Evolutionary conservation across 2,329 filamentous ascomycete genomes (phyloP), one percentile per base, ranked within the genome.

Genomic region (Fusarium irregulare): DNA sequence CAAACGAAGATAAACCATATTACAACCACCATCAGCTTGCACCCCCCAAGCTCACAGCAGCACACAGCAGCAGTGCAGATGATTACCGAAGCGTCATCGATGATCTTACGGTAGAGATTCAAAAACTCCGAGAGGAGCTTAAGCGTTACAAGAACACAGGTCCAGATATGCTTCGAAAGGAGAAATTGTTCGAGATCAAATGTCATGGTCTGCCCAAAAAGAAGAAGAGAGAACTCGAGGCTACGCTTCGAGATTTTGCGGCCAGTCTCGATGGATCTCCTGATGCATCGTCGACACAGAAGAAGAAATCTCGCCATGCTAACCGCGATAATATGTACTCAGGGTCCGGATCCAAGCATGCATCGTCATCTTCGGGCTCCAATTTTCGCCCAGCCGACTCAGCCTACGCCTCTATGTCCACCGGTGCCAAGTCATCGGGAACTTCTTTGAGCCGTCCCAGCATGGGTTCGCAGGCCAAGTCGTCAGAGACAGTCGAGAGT

Each of bases 81-180:
- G 93, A 94, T 59, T 94, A 89, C 64, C 86, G 93, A 48, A 91
- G 91, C 70, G 92, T 97, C 18, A 97, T 97, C 49, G 93, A 97
- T 74, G 93, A 97, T 76, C 80, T 97, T 62, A 97, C 93, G 0
- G 83, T 97, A 27, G 91, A 94, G 76, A 97, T 96, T 76, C 92
- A 93, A 77, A 90, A 89, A 54, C 78, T 97, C 65, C 94, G 91
- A 80, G 89, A 91, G 71, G 89, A 90, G 73, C 75, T 97, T 57
- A 91, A 88, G 73, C 90, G 88, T 56, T 92, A 92, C 66, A 91
- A 92, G 77, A 89, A 88, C 67, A 81, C 87, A 27, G 88, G 91
- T 3, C 88, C 89, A 20, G 85, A 90, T 44, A 87, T 91, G 68
- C 80, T 94, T 51, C 87, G 90, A 34, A 88, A 90, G 48, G 92